Percentiles rank a stretch among this genome's conserved stretches.
Conservation (phyloP, 2,329 filamentous ascomycete genomes). For the Cercospora zeina region DNA sequence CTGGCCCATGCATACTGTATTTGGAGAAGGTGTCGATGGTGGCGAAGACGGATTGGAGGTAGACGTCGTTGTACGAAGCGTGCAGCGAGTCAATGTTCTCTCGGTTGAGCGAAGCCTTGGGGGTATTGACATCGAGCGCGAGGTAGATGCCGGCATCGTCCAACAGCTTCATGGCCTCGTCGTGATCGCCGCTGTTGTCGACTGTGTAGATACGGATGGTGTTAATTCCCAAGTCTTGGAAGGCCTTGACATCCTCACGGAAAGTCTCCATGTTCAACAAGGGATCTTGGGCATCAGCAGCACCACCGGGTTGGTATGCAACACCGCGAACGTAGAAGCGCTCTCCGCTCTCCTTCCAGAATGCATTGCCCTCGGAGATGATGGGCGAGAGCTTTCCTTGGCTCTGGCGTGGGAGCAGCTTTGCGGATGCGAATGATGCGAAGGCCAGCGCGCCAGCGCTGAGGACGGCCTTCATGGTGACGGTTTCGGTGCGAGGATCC, state of each 20-base stretch:
- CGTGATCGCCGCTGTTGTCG: slow-evolving; percentile 79
- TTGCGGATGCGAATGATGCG: slow-evolving; percentile 24
- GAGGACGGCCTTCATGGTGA: slow-evolving; percentile 27
- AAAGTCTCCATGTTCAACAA: slow-evolving; percentile 70
- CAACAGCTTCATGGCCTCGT: slow-evolving; percentile 78
- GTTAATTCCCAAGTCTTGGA: slow-evolving; percentile 84
- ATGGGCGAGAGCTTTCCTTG: slow-evolving; percentile 29
- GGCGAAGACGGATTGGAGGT: slow-evolving; percentile 82
- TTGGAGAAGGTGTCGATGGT: slow-evolving; percentile 80
- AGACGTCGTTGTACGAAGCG: slow-evolving; percentile 79
- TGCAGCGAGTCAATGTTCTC: slow-evolving; percentile 55
- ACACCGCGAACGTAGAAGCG: slow-evolving; percentile 63
- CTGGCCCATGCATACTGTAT: slow-evolving; percentile 59
- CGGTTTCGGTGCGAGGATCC: neutral
- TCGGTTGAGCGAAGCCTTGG: slow-evolving; percentile 83
- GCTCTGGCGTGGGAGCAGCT: slow-evolving; percentile 25
- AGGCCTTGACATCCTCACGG: slow-evolving; percentile 74
- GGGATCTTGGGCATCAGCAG: slow-evolving; percentile 67
- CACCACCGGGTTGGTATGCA: slow-evolving; percentile 58
- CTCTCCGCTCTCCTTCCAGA: slow-evolving; percentile 61
- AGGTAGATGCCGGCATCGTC: slow-evolving; percentile 87
- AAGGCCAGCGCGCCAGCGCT: slow-evolving; percentile 26
- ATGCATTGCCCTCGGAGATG: slow-evolving; percentile 39
- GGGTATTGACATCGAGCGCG: slow-evolving; percentile 85
- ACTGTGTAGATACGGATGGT: slow-evolving; percentile 90